A percentile compares a stretch with the other conserved stretches of the same genome.
Conservation (phyloP, 1,284 basidiomycete species). For the Sphaerobolus stellatus region DNA sequence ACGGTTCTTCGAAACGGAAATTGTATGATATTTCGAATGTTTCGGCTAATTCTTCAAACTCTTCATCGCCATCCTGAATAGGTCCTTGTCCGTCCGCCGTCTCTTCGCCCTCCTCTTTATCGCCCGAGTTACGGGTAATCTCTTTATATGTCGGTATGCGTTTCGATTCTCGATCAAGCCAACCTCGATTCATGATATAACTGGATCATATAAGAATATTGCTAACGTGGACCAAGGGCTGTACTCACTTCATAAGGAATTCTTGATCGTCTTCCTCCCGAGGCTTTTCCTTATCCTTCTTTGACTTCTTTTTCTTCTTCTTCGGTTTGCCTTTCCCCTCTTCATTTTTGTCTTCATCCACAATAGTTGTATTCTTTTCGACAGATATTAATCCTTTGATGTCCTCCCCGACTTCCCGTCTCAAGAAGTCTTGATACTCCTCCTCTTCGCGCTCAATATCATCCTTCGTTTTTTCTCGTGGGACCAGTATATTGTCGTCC, state of each 20-base stretch:
- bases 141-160: slow-evolving; percentile 84
- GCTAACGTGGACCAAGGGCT: background rate
- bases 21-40: slow-evolving; percentile 86
- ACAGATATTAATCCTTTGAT: slow-evolving; percentile 55
- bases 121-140: slow-evolving; percentile 47
- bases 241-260: slow-evolving; percentile 84
- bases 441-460: slow-evolving; percentile 74
- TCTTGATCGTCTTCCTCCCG: slow-evolving; percentile 73
- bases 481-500: slow-evolving; percentile 49
- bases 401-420: slow-evolving; percentile 81
- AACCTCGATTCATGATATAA: slow-evolving; percentile 93
- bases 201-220: slow-evolving; percentile 39
- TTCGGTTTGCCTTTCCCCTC: slow-evolving; percentile 32
- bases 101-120: slow-evolving; percentile 5
- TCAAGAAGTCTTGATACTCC: slow-evolving; percentile 79
- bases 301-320: slow-evolving; percentile 25
- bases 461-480: slow-evolving; percentile 74
- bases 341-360: slow-evolving; percentile 19
- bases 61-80: slow-evolving; percentile 44
- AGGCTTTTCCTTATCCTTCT: slow-evolving; percentile 30
- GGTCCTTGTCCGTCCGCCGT: slow-evolving; percentile 29
- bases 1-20: slow-evolving; percentile 93
- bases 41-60: slow-evolving; percentile 74
- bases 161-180: slow-evolving; percentile 77
- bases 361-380: slow-evolving; percentile 27